Percentiles rank a stretch among this genome's conserved stretches.
phyloP scores from a whole-genome alignment of 495 filamentous ascomycete species.

The Penicillium antarcticum region DNA sequence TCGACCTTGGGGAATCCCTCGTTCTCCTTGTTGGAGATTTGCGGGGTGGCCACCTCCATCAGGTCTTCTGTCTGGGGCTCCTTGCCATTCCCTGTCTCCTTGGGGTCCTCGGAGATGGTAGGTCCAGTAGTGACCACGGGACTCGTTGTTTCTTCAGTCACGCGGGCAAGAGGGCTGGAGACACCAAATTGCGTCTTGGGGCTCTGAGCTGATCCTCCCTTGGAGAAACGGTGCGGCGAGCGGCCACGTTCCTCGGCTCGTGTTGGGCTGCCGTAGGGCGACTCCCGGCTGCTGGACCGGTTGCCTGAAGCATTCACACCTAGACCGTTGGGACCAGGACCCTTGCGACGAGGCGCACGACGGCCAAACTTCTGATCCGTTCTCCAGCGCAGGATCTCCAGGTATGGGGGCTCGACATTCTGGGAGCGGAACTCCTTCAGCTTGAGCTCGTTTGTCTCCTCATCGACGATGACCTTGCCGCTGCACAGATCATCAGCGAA shows the following conservation, averaged over 20 bases:
- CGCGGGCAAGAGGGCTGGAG: slow-evolving; percentile 52
- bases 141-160: slow-evolving; percentile 46
- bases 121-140: slow-evolving; percentile 32
- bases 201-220: slow-evolving; percentile 43
- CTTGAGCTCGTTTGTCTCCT: slow-evolving; percentile 88
- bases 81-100: slow-evolving; percentile 23
- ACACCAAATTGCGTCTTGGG: slow-evolving; percentile 49
- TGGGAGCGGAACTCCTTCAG: slow-evolving; percentile 83
- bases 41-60: slow-evolving; percentile 45
- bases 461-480: slow-evolving; percentile 83
- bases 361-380: slow-evolving; percentile 92
- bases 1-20: slow-evolving; percentile 27
- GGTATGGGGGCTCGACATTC: slow-evolving; percentile 87
- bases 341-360: slow-evolving; percentile 43
- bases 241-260: slow-evolving; percentile 50
- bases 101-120: slow-evolving; percentile 31
- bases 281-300: slow-evolving; percentile 34
- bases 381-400: slow-evolving; percentile 92
- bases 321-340: slow-evolving; percentile 34
- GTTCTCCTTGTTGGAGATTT: slow-evolving; percentile 36
- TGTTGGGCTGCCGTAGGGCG: slow-evolving; percentile 52
- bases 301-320: slow-evolving; percentile 38
- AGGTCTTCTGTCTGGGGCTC: slow-evolving; percentile 36
- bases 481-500: slow-evolving; percentile 87
- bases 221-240: slow-evolving; percentile 53